Conservation (phyloP, 805 yeast species). For the Pichia californica region DNA sequence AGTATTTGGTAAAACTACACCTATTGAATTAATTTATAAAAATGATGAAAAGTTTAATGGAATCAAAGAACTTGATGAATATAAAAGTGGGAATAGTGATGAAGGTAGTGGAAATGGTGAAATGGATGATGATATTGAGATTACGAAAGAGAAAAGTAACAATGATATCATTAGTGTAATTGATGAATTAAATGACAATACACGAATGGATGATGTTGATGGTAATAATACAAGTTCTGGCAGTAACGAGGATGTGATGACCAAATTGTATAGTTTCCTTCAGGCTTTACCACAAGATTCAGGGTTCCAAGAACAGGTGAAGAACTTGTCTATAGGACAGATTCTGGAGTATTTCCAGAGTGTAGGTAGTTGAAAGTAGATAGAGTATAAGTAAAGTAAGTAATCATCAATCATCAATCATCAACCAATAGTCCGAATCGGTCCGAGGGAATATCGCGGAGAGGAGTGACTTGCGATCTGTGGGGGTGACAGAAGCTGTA, state of each 20-base stretch:
- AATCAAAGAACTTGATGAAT: background rate
- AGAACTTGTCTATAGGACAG: slow-evolving; percentile 1
- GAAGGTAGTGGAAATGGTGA: background rate
- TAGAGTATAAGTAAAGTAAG: too few relatives aligned
- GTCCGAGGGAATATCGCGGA: too few relatives aligned
- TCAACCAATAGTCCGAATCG: too few relatives aligned
- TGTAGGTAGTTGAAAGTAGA: background rate
- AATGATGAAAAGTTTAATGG: slow-evolving; percentile 1
- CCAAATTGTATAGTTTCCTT: background rate
- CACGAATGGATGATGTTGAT: background rate
- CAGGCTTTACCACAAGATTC: slow-evolving; percentile 4
- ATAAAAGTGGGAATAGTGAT: background rate
- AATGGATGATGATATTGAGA: background rate
- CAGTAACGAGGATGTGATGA: background rate
- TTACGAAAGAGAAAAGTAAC: background rate
- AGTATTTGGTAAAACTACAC: slow-evolving; percentile 55
- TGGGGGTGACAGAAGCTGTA: too few relatives aligned
- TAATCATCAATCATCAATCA: too few relatives aligned
- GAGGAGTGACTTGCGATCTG: too few relatives aligned
- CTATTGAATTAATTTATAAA: slow-evolving; percentile 16
- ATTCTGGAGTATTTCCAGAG: background rate
- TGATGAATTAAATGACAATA: slow-evolving; percentile 1
- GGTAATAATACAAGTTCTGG: too few relatives aligned
- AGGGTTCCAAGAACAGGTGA: background rate
- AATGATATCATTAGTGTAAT: background rate